These are phyloP conservation scores for Aspergillus sergii DNA, from an alignment of 2,329 filamentous ascomycete genomes.

Conservation along the genomic window DNA sequence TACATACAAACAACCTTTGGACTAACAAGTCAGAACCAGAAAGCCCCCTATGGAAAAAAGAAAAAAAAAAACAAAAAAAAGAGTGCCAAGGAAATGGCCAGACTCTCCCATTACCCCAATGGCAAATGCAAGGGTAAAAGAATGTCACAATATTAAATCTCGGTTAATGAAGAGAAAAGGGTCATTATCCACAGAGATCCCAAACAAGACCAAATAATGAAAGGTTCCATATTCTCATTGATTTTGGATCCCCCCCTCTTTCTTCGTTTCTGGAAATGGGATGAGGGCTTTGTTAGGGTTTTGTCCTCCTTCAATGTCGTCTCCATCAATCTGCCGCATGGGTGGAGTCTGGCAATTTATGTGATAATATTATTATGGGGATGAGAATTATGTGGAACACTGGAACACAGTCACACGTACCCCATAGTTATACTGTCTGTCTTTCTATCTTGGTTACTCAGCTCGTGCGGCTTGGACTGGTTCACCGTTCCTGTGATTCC, in stretches of 20 bases:
- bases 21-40: background rate
- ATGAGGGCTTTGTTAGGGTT: background rate
- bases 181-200: background rate
- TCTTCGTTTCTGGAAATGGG: background rate
- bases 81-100: background rate
- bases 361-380: conserved; percentile 3
- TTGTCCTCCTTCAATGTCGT: background rate
- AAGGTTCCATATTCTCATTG: background rate
- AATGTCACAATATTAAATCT: background rate
- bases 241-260: background rate
- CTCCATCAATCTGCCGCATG: conserved; percentile 3
- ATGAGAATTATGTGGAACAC: background rate
- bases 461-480: background rate
- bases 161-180: background rate
- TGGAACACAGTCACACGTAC: background rate
- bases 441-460: background rate
- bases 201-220: background rate
- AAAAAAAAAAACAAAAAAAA: background rate
- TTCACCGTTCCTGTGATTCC: background rate
- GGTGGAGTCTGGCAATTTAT: conserved; percentile 1
- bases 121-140: background rate
- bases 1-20: background rate
- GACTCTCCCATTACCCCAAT: background rate
- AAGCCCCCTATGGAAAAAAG: background rate
- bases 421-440: background rate